Evolutionary conservation across 179 eudicot species (phyloP).

Genomic region (Beta macrorhiza): DNA sequence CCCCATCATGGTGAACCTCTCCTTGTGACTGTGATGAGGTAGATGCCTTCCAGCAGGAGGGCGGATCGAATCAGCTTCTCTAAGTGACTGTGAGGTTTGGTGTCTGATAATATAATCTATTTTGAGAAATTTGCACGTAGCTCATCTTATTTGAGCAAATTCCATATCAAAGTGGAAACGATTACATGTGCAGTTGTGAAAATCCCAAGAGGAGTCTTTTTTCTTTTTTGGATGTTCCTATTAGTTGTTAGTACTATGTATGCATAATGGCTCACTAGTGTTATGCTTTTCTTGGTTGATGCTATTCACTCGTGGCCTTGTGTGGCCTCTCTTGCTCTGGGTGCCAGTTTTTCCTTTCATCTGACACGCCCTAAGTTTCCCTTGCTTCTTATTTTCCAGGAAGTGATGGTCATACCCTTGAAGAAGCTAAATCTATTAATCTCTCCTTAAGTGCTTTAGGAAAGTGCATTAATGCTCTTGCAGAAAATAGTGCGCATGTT

Average conservation of each 20-base stretch:
- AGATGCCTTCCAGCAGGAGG: no score
- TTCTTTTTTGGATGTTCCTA: background rate
- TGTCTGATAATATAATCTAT: background rate
- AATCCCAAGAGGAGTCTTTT: background rate
- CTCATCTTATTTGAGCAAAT: background rate
- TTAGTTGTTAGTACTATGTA: background rate
- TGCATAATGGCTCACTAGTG: background rate
- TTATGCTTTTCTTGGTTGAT: constrained; percentile 6
- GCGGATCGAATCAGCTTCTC: background rate
- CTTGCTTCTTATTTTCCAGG: constrained; percentile 42
- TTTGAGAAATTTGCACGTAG: background rate
- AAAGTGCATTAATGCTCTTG: constrained; percentile 94
- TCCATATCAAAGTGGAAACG: background rate
- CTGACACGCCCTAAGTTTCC: background rate
- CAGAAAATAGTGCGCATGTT: constrained; percentile 88
- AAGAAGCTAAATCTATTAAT: constrained; percentile 95
- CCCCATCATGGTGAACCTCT: no score
- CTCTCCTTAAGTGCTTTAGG: constrained; percentile 92
- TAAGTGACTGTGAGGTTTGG: background rate
- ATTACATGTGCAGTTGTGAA: background rate
- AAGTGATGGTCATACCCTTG: constrained; percentile 92
- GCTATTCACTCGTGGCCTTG: background rate
- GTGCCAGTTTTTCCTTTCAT: constrained; percentile 4
- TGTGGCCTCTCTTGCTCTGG: constrained; percentile 11
- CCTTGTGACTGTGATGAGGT: no score